Evolutionary conservation across 1,139 yeast species (phyloP).

Genomic region (Candida tropicalis): DNA sequence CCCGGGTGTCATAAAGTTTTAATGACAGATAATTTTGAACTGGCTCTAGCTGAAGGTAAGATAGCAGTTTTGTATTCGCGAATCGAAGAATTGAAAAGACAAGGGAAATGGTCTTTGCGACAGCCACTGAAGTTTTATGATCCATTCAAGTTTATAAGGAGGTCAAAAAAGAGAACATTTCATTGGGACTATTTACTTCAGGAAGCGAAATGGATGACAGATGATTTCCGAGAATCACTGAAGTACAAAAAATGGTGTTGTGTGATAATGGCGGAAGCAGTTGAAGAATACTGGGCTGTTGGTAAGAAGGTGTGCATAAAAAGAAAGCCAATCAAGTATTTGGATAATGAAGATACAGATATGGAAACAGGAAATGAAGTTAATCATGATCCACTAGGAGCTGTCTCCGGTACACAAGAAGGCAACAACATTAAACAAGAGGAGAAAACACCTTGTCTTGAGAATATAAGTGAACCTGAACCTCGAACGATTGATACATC

Average conservation of each 20-base stretch:
- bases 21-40: constrained; percentile 81
- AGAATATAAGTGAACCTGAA: constrained; percentile 14
- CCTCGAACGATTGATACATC: constrained; percentile 14
- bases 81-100: constrained; percentile 87
- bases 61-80: constrained; percentile 90
- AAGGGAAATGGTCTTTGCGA: constrained; percentile 87
- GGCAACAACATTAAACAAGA: constrained; percentile 5
- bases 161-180: constrained; percentile 35
- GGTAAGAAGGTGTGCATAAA: constrained; percentile 73
- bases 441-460: constrained; percentile 10
- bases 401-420: too few species aligned
- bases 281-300: constrained; percentile 74
- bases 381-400: too few species aligned
- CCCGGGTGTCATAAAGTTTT: constrained; percentile 87
- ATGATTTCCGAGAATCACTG: constrained; percentile 72
- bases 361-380: neutral
- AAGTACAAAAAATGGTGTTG: constrained; percentile 74
- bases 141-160: constrained; percentile 52
- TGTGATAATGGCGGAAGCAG: constrained; percentile 67
- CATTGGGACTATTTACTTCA: constrained; percentile 78
- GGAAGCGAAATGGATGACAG: constrained; percentile 85
- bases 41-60: constrained; percentile 89
- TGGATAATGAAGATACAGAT: constrained; percentile 15
- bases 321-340: constrained; percentile 21
- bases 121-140: constrained; percentile 77